Evolutionary conservation across 2,329 filamentous ascomycete species (phyloP), one percentile per base, ranked within the genome.

Genomic region (Diaporthe sp.): DNA sequence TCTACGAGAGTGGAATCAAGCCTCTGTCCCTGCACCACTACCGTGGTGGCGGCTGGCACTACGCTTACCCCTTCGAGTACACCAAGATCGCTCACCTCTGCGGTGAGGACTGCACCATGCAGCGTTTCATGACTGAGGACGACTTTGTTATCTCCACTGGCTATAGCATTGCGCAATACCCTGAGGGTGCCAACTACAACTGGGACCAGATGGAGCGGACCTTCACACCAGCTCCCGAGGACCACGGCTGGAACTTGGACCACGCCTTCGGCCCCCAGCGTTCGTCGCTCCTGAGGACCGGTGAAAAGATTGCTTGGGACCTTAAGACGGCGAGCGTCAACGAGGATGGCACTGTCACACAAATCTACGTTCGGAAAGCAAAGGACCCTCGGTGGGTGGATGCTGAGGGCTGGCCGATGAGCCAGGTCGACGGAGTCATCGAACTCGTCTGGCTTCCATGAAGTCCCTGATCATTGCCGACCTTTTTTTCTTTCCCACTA

Each of bases 21-120:
- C 91, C 91, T 1, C 85, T 92, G 31, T 91, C 89, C 10, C 86
- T 93, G 31, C 91, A 93, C 82, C 91, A 93, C 84, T 92, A 91
- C 86, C 91, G 91, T 79, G 89, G 90, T 62, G 88, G 89, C 58
- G 87, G 88, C 73, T 91, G 89, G 89, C 89, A 91, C 81, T 80
- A 82, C 31, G 88, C 88, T 46, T 84, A 86, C 74, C 90, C 91
- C 68, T 87, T 87, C 79, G 87, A 90, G 77, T 88, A 91, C 80
- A 87, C 88, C 78, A 88, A 90, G 79, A 85, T 92, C 42, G 87
- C 90, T 9, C 87, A 90, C 75, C 85, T 90, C 19, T 92, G 91
- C 78, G 91, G 91, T 44, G 88, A 90, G 80, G 90, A 92, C 77
- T 92, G 91, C 80, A 87, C 88, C 31, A 82, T 92, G 74, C 88